Percentiles rank a stretch among this genome's conserved stretches.
Evolutionary conservation across 2,329 filamentous ascomycete genomes (phyloP).

Genomic region (Didymella pinodella): DNA sequence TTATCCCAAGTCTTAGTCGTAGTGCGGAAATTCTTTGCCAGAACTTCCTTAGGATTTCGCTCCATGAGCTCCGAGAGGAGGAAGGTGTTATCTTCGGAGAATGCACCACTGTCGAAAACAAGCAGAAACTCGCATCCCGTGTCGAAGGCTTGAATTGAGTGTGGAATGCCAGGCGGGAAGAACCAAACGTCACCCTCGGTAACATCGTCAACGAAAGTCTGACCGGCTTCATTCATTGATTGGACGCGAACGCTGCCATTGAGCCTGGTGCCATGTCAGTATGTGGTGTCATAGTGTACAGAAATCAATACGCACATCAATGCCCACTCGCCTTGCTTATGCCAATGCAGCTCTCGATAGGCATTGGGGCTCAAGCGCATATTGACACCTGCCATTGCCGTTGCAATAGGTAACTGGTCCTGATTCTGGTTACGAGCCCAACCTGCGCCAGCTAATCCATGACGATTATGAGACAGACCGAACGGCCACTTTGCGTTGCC

Average conservation of each 20-base stretch:
- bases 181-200: conserved; percentile 51
- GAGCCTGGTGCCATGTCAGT: conserved; percentile 12
- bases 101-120: conserved; percentile 66
- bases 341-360: conserved; percentile 71
- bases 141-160: conserved; percentile 63
- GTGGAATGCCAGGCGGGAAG: conserved; percentile 48
- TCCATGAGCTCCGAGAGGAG: conserved; percentile 63
- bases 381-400: conserved; percentile 54
- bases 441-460: conserved; percentile 51
- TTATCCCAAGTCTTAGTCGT: conserved; percentile 49
- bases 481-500: conserved; percentile 55
- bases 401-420: conserved; percentile 50
- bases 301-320: conserved; percentile 47
- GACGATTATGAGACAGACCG: conserved; percentile 52
- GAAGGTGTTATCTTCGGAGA: conserved; percentile 68
- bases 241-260: conserved; percentile 62
- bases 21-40: conserved; percentile 56
- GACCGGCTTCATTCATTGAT: conserved; percentile 62
- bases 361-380: conserved; percentile 56
- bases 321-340: conserved; percentile 61
- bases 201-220: conserved; percentile 54
- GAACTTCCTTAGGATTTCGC: conserved; percentile 51
- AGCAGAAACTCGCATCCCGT: conserved; percentile 62
- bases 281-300: not conserved
- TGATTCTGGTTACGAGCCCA: conserved; percentile 54